Evolutionary conservation across 2,329 filamentous ascomycete genomes (phyloP).

Genomic region (Alternaria rosae): DNA sequence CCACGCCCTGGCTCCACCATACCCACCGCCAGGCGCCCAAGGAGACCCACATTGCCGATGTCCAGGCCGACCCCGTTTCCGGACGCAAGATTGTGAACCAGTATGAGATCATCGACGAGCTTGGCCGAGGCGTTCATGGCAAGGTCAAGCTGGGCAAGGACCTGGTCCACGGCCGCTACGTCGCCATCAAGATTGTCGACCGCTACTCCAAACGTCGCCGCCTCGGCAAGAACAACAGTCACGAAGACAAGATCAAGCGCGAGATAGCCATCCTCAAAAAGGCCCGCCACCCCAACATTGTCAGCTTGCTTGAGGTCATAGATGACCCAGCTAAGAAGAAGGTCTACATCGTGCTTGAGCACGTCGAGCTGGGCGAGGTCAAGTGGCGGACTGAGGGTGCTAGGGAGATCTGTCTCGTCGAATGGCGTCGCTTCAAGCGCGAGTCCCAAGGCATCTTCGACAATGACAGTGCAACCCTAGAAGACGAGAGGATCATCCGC

Average conservation of each 20-base stretch:
- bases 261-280: constrained; percentile 99
- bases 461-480: constrained; percentile 51
- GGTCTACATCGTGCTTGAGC: constrained; percentile 97
- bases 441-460: constrained; percentile 63
- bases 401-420: constrained; percentile 81
- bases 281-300: constrained; percentile 95
- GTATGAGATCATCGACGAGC: constrained; percentile 95
- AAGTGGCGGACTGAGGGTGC: constrained; percentile 90
- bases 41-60: constrained; percentile 84
- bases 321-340: constrained; percentile 96
- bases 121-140: constrained; percentile 93
- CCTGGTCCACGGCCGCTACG: constrained; percentile 75
- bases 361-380: constrained; percentile 92
- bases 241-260: constrained; percentile 85
- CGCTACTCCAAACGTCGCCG: constrained; percentile 92
- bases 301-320: constrained; percentile 94
- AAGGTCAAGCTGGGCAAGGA: constrained; percentile 96
- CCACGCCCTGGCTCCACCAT: constrained; percentile 59
- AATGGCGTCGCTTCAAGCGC: constrained; percentile 80
- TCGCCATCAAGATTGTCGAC: constrained; percentile 98
- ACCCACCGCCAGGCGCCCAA: constrained; percentile 59
- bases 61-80: constrained; percentile 86
- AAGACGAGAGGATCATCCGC: constrained; percentile 54
- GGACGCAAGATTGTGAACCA: constrained; percentile 97
- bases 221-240: constrained; percentile 76